Evolutionary conservation across 2,329 filamentous ascomycete species (phyloP).

Genomic region (Thyridium curvatum): DNA sequence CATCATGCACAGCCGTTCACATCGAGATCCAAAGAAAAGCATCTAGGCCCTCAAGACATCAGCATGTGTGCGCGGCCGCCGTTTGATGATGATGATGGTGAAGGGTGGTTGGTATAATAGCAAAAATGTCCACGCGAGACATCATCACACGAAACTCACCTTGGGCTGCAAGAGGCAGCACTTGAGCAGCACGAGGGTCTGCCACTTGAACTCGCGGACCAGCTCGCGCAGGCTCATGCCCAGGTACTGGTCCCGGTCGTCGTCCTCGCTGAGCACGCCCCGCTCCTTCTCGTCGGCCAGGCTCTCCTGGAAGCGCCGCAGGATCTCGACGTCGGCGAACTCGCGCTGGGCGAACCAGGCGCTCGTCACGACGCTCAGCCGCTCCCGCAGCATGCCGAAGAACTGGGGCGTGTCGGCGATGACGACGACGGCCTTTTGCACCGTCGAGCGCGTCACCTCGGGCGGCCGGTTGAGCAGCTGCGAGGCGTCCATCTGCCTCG

Average conservation of each 20-base stretch:
- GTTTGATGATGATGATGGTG: background rate
- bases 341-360: constrained; percentile 96
- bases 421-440: constrained; percentile 96
- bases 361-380: constrained; percentile 81
- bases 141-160: too few species aligned
- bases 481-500: constrained; percentile 78
- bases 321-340: constrained; percentile 85
- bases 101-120: background rate
- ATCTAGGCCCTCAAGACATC: constrained; percentile 51
- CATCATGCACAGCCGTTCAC: constrained; percentile 94
- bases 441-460: constrained; percentile 93
- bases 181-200: constrained; percentile 91
- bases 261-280: constrained; percentile 54
- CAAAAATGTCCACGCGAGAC: too few species aligned
- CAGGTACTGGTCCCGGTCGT: constrained; percentile 78
- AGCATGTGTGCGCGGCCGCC: too few species aligned
- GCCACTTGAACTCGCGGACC: constrained; percentile 89
- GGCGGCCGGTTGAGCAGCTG: constrained; percentile 70
- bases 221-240: constrained; percentile 85
- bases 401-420: constrained; percentile 85
- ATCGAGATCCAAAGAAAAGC: constrained; percentile 97
- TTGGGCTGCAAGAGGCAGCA: constrained; percentile 91
- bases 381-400: constrained; percentile 86
- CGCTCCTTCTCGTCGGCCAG: constrained; percentile 61
- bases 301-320: constrained; percentile 86